phyloP scores from a whole-genome alignment of 306 rosid species.

The Acacia confusa region DNA sequence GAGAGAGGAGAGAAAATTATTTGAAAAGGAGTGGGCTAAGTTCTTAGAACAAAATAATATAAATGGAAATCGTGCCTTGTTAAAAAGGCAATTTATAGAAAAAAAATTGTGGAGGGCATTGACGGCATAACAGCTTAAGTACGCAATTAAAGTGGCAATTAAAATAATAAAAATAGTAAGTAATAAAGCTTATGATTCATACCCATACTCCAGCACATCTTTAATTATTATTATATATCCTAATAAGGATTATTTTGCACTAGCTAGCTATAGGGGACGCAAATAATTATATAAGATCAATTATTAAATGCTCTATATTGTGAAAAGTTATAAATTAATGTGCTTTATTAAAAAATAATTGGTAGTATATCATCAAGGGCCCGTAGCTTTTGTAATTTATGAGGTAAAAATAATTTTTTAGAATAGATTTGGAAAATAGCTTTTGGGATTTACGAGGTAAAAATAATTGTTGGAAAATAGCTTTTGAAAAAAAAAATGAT shows the following conservation, averaged over 20 bases:
- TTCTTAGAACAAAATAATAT: constrained; percentile 1
- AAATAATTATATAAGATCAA: background rate
- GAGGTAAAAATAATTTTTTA: too few species aligned
- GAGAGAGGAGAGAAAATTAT: background rate
- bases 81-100: constrained; percentile 9
- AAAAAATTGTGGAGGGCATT: constrained; percentile 20
- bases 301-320: background rate
- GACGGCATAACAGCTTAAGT: constrained; percentile 4
- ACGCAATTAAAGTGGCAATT: background rate
- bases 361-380: too few species aligned
- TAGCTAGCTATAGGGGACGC: background rate
- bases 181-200: too few species aligned
- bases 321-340: too few species aligned
- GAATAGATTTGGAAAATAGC: too few species aligned
- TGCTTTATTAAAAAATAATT: background rate
- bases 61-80: background rate
- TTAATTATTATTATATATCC: background rate
- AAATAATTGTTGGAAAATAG: too few species aligned
- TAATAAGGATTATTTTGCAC: too few species aligned
- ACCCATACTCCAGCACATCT: background rate
- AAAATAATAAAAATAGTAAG: background rate
- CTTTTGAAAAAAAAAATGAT: too few species aligned
- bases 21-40: background rate
- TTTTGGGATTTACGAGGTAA: too few species aligned
- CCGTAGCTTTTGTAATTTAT: too few species aligned